Percentiles rank a stretch among this genome's conserved stretches.
Evolutionary conservation across 83 land plant species (phyloP).

Genomic region (Diphasiastrum complanatum): DNA sequence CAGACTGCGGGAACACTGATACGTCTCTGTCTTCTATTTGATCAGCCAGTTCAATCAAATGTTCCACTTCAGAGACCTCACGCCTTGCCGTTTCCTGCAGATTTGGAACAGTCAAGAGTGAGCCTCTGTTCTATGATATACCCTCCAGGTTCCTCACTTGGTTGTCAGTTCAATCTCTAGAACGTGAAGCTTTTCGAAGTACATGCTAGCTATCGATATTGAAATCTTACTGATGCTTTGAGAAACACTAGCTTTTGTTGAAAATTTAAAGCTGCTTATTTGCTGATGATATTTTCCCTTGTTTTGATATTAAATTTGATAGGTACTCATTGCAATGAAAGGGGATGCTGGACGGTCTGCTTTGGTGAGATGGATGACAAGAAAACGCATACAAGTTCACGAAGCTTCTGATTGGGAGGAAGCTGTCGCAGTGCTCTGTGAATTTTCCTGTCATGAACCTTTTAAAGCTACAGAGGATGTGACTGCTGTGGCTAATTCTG

Average conservation of each 20-base stretch:
- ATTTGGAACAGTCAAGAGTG: slow-evolving; percentile 19
- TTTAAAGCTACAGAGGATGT: not conserved
- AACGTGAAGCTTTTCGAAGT: too few relatives aligned
- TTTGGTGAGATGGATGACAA: slow-evolving; percentile 43
- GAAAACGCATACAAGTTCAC: slow-evolving; percentile 31
- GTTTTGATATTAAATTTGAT: slow-evolving; percentile 5
- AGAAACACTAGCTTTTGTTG: not conserved
- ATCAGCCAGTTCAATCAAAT: slow-evolving; percentile 18
- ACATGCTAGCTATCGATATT: too few relatives aligned
- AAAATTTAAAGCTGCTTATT: not conserved
- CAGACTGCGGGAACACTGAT: slow-evolving; percentile 52
- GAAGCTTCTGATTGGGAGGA: slow-evolving; percentile 64
- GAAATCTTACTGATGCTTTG: too few relatives aligned
- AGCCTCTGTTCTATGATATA: too few relatives aligned
- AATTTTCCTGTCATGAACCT: slow-evolving; percentile 4
- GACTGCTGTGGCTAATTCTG: too few relatives aligned
- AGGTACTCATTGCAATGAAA: slow-evolving; percentile 66
- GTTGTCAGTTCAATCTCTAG: too few relatives aligned
- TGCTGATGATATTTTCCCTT: not conserved
- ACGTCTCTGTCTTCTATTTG: slow-evolving; percentile 40
- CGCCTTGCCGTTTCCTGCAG: slow-evolving; percentile 14
- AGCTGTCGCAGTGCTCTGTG: slow-evolving; percentile 31
- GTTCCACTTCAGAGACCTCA: slow-evolving; percentile 5
- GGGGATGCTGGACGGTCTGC: slow-evolving; percentile 39
- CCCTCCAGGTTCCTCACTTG: too few relatives aligned